These are phyloP conservation scores for Phytophthora aleatoria DNA, from an alignment of 352 stramenopile species.

Conservation along the genomic window DNA sequence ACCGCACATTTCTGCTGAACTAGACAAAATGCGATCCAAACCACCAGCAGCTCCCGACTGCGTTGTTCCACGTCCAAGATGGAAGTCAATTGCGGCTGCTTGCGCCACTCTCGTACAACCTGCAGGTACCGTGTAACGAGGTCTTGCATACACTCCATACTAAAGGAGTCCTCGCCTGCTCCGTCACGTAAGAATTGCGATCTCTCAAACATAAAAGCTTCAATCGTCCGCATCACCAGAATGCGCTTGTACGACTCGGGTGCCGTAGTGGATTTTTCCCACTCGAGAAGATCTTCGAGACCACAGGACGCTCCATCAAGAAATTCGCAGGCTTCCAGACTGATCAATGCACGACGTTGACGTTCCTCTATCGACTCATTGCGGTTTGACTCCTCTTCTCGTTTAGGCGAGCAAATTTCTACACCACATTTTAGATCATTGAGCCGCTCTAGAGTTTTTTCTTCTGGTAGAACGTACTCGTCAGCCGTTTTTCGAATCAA, in stretches of 20 bases:
- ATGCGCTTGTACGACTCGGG: slow-evolving; percentile 16
- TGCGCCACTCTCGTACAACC: slow-evolving; percentile 8
- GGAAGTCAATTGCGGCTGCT: slow-evolving; percentile 5
- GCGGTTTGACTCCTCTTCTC: neutral
- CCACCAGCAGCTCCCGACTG: slow-evolving; percentile 42
- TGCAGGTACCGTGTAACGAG: slow-evolving; percentile 22
- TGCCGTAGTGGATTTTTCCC: neutral
- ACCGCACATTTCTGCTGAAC: slow-evolving; percentile 31
- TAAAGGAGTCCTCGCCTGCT: neutral
- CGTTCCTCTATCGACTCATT: slow-evolving; percentile 3
- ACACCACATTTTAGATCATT: slow-evolving; percentile 2
- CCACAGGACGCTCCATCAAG: slow-evolving; percentile 13
- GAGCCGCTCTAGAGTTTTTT: slow-evolving; percentile 5
- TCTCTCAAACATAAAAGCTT: slow-evolving; percentile 31
- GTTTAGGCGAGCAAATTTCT: slow-evolving; percentile 6
- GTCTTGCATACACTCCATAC: slow-evolving; percentile 14
- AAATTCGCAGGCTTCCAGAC: slow-evolving; percentile 7
- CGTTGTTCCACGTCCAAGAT: slow-evolving; percentile 37
- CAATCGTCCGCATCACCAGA: slow-evolving; percentile 28
- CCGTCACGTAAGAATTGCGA: neutral
- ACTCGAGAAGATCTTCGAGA: neutral
- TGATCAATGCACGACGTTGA: slow-evolving; percentile 6
- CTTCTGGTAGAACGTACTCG: slow-evolving; percentile 6
- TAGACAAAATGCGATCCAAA: slow-evolving; percentile 49
- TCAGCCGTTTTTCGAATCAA: slow-evolving; percentile 13